phyloP scores from a whole-genome alignment of 345 rosid species.

The Linum tenue region DNA sequence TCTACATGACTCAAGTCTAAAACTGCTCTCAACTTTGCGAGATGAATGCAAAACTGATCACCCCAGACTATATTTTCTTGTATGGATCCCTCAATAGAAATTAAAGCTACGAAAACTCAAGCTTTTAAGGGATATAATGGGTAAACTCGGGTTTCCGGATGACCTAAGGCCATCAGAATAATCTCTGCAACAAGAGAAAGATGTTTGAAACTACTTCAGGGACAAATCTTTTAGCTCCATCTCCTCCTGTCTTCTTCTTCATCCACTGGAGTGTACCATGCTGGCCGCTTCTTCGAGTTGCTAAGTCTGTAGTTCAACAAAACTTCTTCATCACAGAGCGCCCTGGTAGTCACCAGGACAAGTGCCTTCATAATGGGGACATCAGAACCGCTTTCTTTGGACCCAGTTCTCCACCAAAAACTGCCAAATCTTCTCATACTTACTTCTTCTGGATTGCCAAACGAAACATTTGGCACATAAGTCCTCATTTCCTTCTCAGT shows the following conservation, averaged over 20 bases:
- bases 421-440: conserved; percentile 58
- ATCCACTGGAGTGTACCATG: conserved; percentile 66
- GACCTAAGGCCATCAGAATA: too few relatives aligned
- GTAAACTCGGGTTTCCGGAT: too few relatives aligned
- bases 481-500: conserved; percentile 51
- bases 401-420: conserved; percentile 54
- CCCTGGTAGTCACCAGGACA: conserved; percentile 70
- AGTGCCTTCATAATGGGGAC: conserved; percentile 47
- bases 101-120: too few relatives aligned
- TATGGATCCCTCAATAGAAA: too few relatives aligned
- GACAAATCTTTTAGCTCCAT: conserved; percentile 34
- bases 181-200: neutral
- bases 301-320: conserved; percentile 68
- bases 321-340: conserved; percentile 62
- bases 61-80: too few relatives aligned
- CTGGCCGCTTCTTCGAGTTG: conserved; percentile 47
- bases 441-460: conserved; percentile 44
- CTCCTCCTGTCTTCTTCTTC: conserved; percentile 75
- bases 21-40: neutral
- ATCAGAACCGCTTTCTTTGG: conserved; percentile 16
- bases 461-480: conserved; percentile 61
- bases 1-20: neutral
- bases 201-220: neutral
- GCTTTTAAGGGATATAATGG: too few relatives aligned
- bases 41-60: neutral